Evolutionary conservation across 192 early-diverging fungal genomes (phyloP).

Genomic region (Coemansia furcata): DNA sequence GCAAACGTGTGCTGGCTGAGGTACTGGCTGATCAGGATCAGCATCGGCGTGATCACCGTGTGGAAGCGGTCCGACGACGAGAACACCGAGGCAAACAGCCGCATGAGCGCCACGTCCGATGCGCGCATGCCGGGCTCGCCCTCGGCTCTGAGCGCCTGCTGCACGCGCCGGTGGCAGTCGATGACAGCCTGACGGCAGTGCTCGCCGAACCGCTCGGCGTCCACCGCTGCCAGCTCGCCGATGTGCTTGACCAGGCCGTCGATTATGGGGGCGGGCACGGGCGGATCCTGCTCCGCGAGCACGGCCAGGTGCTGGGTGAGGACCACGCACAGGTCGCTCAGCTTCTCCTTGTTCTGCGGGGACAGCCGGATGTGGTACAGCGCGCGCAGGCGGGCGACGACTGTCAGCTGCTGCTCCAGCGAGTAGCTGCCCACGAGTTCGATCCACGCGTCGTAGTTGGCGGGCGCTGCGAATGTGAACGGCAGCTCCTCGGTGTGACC

Average conservation of each 20-base stretch:
- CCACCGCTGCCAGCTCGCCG: conserved; percentile 61
- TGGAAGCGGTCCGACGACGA: conserved; percentile 93
- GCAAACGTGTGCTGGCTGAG: conserved; percentile 63
- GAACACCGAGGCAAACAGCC: conserved; percentile 72
- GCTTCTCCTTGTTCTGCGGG: conserved; percentile 75
- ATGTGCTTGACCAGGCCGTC: conserved; percentile 62
- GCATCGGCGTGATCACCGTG: conserved; percentile 79
- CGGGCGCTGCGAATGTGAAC: conserved; percentile 83
- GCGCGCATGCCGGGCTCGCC: conserved; percentile 48
- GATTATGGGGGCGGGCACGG: conserved; percentile 51
- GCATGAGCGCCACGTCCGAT: conserved; percentile 65
- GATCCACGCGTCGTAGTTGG: conserved; percentile 67
- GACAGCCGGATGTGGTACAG: conserved; percentile 82
- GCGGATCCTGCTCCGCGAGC: conserved; percentile 58
- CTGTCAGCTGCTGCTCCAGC: conserved; percentile 66
- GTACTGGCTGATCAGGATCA: conserved; percentile 76
- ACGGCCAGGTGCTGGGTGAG: conserved; percentile 71
- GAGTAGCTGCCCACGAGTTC: conserved; percentile 61
- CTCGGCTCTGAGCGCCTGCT: conserved; percentile 14
- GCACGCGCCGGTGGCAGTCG: conserved; percentile 55
- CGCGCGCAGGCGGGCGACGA: conserved; percentile 79
- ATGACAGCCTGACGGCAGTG: conserved; percentile 57
- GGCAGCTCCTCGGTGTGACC: conserved; percentile 59
- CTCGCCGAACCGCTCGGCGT: conserved; percentile 59
- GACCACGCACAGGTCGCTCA: conserved; percentile 63